Base-by-base conservation (phyloP, 768 basidiomycete genomes). In the Russula olivacea region DNA sequence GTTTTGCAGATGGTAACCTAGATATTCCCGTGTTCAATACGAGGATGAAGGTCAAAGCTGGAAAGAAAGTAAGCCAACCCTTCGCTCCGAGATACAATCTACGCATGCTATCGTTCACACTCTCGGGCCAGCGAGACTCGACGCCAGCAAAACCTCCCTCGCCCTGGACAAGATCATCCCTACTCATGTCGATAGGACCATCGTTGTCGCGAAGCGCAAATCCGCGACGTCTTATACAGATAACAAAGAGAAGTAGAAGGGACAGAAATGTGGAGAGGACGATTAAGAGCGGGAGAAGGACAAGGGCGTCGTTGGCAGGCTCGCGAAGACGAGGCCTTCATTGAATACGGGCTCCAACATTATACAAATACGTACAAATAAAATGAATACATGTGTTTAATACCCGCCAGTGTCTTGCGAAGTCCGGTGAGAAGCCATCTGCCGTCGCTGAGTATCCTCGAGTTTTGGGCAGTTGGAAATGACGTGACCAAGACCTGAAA, bases 381-480 rank as follows among this genome's bases (percentile, higher is more conserved):
- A 43, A 8, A 14, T 21, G 17, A 38, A 32, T 25, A 41, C 47
- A 21, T 3, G 32, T 12, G 32, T 41, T 60, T 19, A 68, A 53
- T 65, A 66, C 7, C 81, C 80, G 15, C 88, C 91, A 53, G 83
- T 87, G 48, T 80, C 84, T 55, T 91, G 84, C 11, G 78, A 77
- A 53, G 81, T 81, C 48, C 92, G 78, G 70, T 96, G 93, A 25
- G 89, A 86, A 12, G 93, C 94, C 83, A 95, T 88, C 74, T 90
- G 89, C 69, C 97, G 77, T 56, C 95, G 79, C 71, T 97, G 93
- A 0, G 86, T 83, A 68, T 99, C 97, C 74, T 98, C 95, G 66
- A 97, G 78, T 75, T 98, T 99, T 21, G 97, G 97, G 71, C 97
- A 99, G 71, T 95, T 95, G 9, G 88, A 86, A 59, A 98, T 91